These are phyloP conservation scores for Setaria italica DNA, from an alignment of 202 grass and related monocot genomes.

Conservation along the genomic window DNA sequence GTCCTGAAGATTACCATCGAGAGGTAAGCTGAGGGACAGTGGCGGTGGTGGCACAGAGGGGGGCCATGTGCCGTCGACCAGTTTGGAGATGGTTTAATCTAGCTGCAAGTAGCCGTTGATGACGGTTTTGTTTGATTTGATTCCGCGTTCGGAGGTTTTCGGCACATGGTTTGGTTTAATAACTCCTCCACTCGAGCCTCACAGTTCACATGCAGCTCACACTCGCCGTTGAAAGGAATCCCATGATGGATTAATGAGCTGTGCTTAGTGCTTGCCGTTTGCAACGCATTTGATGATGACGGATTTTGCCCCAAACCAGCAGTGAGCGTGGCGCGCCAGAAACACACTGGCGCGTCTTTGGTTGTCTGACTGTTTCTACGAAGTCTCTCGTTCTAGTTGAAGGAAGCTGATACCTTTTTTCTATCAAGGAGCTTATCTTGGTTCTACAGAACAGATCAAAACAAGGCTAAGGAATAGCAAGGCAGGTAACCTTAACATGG, in stretches of 20 bases:
- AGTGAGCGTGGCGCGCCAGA: neutral
- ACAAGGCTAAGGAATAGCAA: neutral
- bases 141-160: neutral
- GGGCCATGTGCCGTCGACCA: slow-evolving; percentile 50
- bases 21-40: slow-evolving; percentile 1
- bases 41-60: neutral
- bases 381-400: neutral
- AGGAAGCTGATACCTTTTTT: slow-evolving; percentile 4
- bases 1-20: slow-evolving; percentile 17
- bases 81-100: slow-evolving; percentile 34
- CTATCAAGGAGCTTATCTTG: slow-evolving; percentile 6
- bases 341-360: neutral
- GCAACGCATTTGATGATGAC: neutral
- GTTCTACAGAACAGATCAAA: neutral
- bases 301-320: neutral
- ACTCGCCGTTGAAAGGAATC: slow-evolving; percentile 54
- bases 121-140: slow-evolving; percentile 45
- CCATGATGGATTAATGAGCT: slow-evolving; percentile 36
- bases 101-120: slow-evolving; percentile 33
- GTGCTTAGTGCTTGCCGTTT: slow-evolving; percentile 37
- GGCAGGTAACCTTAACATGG: neutral
- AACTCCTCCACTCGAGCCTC: slow-evolving; percentile 4
- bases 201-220: slow-evolving; percentile 36
- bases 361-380: neutral
- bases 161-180: slow-evolving; percentile 22